Base-by-base conservation (phyloP, 495 filamentous ascomycete genomes). In the Tuber magnatum region DNA sequence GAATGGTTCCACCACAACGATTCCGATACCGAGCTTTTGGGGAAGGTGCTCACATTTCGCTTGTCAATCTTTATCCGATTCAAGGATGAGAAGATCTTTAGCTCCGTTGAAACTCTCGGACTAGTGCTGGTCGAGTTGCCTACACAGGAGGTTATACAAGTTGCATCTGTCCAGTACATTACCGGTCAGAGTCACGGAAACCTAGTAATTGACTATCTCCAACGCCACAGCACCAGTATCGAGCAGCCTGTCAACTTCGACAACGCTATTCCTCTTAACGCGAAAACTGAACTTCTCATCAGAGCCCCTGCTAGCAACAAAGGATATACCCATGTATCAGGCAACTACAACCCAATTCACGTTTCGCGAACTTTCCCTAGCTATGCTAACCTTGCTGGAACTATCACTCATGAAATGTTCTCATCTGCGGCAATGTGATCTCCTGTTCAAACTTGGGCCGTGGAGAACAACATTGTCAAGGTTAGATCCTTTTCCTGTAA, bases 381-480 rank as follows among this genome's bases (percentile, higher is more conserved):
- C 42, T 43, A 43, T 16, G 16, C 42, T 43, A 43, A 43, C 42
- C 42, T 43, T 43, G 12, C 42, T 12, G 12, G 16, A 43, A 14
- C 16, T 43, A 43, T 43, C 42, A 43, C 42, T 43, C 42, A 43
- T 43, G 16, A 12, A 43, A 43, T 43, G 42, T 43, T 43, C 42
- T 43, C 42, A 43, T 43, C 42, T 14, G 42, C 9, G 42, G 42
- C 42, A 43, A 12, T 43, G 42, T 14, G 42, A 43, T 43, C 12
- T 43, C 42, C 16, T 43, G 12, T 43, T 43, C 0, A 43, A 43
- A 43, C 42, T 18, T 98, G 95, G 95, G 94, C 95, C 40, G 95
- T 95, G 32, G 95, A 98, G 86, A 99, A 98, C 86, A 99, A 98
- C 86, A 89, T 97, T 78, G 95, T 95, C 71, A 94, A 94, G 77